phyloP scores from a whole-genome alignment of 768 basidiomycete genomes.

The Suillus alpinus region DNA sequence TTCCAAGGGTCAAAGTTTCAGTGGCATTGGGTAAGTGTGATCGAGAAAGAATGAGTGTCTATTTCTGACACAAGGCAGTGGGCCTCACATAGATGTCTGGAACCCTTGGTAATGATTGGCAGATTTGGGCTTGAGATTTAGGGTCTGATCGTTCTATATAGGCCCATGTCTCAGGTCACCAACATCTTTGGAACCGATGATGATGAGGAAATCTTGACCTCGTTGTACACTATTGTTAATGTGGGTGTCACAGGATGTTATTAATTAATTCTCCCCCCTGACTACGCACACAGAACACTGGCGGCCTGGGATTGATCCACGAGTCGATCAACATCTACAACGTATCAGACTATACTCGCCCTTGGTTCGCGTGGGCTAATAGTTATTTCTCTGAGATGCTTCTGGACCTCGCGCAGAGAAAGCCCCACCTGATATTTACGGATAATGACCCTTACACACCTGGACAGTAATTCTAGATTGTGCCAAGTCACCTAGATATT shows the following conservation, averaged over 20 bases:
- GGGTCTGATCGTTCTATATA: conserved; percentile 16
- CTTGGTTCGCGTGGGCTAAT: conserved; percentile 85
- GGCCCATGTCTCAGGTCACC: conserved; percentile 81
- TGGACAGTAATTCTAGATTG: conserved; percentile 32
- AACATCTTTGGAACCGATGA: conserved; percentile 74
- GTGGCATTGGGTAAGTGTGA: conserved; percentile 61
- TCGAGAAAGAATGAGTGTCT: neutral
- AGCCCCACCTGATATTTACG: conserved; percentile 66
- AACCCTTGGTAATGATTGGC: conserved; percentile 54
- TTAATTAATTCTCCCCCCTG: neutral
- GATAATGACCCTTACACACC: conserved; percentile 54
- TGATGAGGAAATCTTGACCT: conserved; percentile 62
- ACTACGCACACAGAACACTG: conserved; percentile 53
- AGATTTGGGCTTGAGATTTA: neutral
- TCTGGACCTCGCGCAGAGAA: conserved; percentile 69
- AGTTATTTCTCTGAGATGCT: conserved; percentile 85
- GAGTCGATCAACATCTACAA: conserved; percentile 70
- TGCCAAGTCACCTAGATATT: neutral
- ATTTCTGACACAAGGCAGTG: conserved; percentile 38
- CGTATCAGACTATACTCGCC: conserved; percentile 54
- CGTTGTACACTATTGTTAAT: conserved; percentile 65
- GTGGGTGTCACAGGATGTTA: conserved; percentile 37
- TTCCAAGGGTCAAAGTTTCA: conserved; percentile 58
- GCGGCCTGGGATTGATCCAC: conserved; percentile 73
- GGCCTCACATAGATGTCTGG: conserved; percentile 71